Evolutionary conservation across 2,329 filamentous ascomycete genomes (phyloP), one percentile per base, ranked within the genome.

Genomic region (Salinomyces thailandicus): DNA sequence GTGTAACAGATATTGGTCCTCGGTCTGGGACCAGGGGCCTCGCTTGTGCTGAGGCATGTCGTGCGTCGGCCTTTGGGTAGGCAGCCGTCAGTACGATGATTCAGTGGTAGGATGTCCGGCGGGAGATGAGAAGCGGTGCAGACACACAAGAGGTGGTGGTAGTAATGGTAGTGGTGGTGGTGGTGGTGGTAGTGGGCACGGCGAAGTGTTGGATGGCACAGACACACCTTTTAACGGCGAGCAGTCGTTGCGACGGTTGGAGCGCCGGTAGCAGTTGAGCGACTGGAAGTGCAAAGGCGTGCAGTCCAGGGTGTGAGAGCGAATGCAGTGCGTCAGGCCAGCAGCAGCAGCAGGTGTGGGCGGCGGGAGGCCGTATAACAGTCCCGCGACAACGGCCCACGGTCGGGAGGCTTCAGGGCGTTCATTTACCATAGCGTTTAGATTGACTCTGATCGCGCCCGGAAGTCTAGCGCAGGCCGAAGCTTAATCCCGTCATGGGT

Each of bases 11-110:
- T 73, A 68, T 33, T 69, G 63, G 57, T 93, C 85, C 62, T 93
- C 85, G 35, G 72, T 68, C 50, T 79, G 77, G 44, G 84, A 81
- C 85, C 85, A 93, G 40, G 85, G 85, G 39, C 85, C 85, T 63
- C 84, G 75, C 57, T 79, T 76, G 55, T 81, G 77, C 54, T 66
- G 58, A 51, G 64, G 62, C 65, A 55, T 69, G 22, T 9, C 22
- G 22, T 26, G 22, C 22, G 19, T 12, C 18, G 12, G 31, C n/a
- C n/a, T n/a, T n/a, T n/a, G n/a, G n/a, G n/a, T n/a, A n/a, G n/a
- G n/a, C n/a, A n/a, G n/a, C n/a, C n/a, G n/a, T n/a, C n/a, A n/a
- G n/a, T n/a, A n/a, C n/a, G n/a, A n/a, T n/a, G n/a, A n/a, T n/a
- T n/a, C n/a, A n/a, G n/a, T n/a, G n/a, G n/a, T n/a, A n/a, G n/a